Base-by-base conservation (phyloP, 371 early-diverging fungal species). In the Mortierella sp. region DNA sequence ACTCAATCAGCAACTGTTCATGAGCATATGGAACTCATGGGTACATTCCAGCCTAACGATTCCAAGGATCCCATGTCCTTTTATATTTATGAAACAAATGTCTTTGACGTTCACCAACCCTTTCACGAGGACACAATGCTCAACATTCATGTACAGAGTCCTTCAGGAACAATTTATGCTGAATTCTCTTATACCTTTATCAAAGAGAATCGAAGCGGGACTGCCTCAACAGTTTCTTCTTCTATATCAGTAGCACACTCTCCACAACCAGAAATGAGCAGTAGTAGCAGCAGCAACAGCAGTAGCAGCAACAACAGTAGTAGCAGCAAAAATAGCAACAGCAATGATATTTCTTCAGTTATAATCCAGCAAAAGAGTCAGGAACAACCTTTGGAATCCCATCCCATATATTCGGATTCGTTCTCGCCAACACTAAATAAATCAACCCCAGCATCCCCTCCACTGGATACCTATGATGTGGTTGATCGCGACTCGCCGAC, bases 11-110 rank as follows among this genome's bases (percentile, higher is more conserved):
- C 57, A n/a, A 76, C 76, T 1, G 23, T 63, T 12, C 66, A 76
- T 45, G 71, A 76, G 42, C 67, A 62, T 43, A 66, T 70, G 70
- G 76, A 76, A 42, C 63, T 70, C 54, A 76, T 76, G 76, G 76
- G 76, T 3, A 76, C 76, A 12, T 76, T 70, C 23, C 58, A 66
- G 28, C 76, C 76, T 26, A 76, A 70, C 26, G 56, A 66, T 37
- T 29, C 71, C 0, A 37, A 49, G 4, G 68, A 70, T 47, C 70
- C 76, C 2, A 51, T 57, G 28, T 70, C 76, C n/a, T 66, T 76
- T 23, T 76, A 76, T 56, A 64, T 76, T 35, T 75, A 75, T 34
- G 75, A 75, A 42, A 75, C 75, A 3, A 69, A 69, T 13, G 47
- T 34, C 17, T 49, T 75, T 54, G 45, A 45, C 31, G 45, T 68